Percentiles rank a stretch among this genome's conserved stretches.
phyloP scores from a whole-genome alignment of 192 early-diverging fungal genomes.

The Coemansia nantahalensis region DNA sequence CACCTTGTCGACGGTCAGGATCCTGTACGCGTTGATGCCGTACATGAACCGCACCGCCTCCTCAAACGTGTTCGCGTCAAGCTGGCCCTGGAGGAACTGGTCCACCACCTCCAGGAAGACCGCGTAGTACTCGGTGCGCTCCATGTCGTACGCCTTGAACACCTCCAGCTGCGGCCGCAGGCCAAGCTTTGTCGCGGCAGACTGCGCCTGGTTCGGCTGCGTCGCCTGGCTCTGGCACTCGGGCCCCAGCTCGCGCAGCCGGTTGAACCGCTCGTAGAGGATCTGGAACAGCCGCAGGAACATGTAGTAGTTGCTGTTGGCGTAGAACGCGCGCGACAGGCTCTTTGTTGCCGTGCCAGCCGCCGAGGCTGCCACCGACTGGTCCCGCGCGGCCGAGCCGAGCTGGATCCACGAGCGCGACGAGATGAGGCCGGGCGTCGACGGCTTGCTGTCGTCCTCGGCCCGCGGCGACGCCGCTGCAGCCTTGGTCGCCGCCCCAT shows the following conservation, averaged over 20 bases:
- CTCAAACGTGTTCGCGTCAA: conserved; percentile 82
- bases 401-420: conserved; percentile 55
- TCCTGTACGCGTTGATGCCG: conserved; percentile 82
- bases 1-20: conserved; percentile 90
- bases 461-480: background rate
- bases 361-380: conserved; percentile 10
- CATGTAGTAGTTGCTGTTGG: conserved; percentile 81
- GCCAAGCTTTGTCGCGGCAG: conserved; percentile 47
- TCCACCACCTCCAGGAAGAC: conserved; percentile 72
- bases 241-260: conserved; percentile 72
- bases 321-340: conserved; percentile 73
- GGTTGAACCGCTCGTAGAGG: conserved; percentile 77
- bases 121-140: conserved; percentile 71
- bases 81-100: conserved; percentile 75
- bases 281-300: conserved; percentile 88
- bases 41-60: conserved; percentile 84
- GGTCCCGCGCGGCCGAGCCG: conserved; percentile 21
- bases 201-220: conserved; percentile 33
- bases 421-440: conserved; percentile 50
- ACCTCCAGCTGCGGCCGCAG: conserved; percentile 50
- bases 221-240: conserved; percentile 48
- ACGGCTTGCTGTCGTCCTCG: conserved; percentile 46
- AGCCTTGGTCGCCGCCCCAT: background rate
- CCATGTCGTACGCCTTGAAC: conserved; percentile 59
- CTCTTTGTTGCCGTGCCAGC: conserved; percentile 24